Percentiles rank a stretch among this genome's conserved stretches.
Evolutionary conservation across 805 yeast species (phyloP).

Genomic region (Yarrowia osloensis): DNA sequence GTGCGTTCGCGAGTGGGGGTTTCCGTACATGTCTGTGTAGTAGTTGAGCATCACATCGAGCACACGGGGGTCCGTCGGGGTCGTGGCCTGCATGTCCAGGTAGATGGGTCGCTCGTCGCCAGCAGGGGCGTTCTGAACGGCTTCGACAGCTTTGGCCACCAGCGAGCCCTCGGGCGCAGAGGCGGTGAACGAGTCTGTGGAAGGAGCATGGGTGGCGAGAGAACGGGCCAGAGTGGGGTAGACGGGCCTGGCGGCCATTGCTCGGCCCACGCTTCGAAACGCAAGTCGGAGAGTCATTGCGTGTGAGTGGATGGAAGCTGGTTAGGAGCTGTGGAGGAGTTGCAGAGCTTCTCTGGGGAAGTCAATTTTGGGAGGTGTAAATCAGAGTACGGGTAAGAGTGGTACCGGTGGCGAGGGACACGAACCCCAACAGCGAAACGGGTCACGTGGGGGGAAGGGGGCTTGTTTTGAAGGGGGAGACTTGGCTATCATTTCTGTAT

Average conservation of each 20-base stretch:
- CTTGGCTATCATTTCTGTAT: too few species aligned
- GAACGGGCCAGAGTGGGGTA: not conserved
- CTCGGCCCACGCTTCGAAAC: slow-evolving; percentile 11
- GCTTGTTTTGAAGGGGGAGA: too few species aligned
- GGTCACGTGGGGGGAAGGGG: too few species aligned
- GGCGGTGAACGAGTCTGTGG: slow-evolving; percentile 31
- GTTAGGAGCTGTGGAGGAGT: too few species aligned
- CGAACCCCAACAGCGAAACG: too few species aligned
- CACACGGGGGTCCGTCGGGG: slow-evolving; percentile 97
- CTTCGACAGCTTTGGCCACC: slow-evolving; percentile 26
- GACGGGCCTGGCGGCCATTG: not conserved
- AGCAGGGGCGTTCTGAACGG: slow-evolving; percentile 38
- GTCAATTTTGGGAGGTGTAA: slow-evolving; percentile 17
- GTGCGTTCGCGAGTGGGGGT: slow-evolving; percentile 97
- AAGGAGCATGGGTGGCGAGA: slow-evolving; percentile 31
- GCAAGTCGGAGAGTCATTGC: slow-evolving; percentile 21
- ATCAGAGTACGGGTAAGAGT: not conserved
- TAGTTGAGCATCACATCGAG: slow-evolving; percentile 48
- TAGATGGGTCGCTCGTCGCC: slow-evolving; percentile 72
- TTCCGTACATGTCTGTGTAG: slow-evolving; percentile 88
- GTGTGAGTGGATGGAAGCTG: too few species aligned
- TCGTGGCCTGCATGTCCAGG: slow-evolving; percentile 96
- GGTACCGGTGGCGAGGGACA: not conserved
- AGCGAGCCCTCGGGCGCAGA: slow-evolving; percentile 30
- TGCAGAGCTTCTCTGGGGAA: slow-evolving; percentile 22